Evolutionary conservation across 345 rosid genomes (phyloP), one percentile per base, ranked within the genome.

Genomic region (Euclidium syriacum): DNA sequence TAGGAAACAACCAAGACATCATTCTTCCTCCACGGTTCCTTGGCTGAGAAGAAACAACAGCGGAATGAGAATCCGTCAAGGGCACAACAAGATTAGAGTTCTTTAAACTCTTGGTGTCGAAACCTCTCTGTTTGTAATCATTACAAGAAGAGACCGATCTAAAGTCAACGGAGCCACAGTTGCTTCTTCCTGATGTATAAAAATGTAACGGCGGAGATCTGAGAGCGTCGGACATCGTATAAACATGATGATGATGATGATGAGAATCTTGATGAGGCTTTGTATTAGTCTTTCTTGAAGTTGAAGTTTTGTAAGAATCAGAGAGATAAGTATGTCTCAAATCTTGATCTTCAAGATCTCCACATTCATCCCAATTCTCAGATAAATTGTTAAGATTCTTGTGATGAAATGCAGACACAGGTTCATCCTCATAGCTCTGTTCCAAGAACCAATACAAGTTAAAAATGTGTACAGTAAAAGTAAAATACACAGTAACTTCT

Each of bases 381-480:
- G 94, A 76, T 75, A 80, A 40, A 47, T 78, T 67, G 69, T 78
- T 67, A 67, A 68, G 82, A 68, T 77, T 80, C 59, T 75, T 83
- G 18, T 64, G 87, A 60, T 76, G 78, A 63, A 76, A 78, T 25
- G 78, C 83, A 4, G 85, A 52, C 10, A 78, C 53, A 4, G 81
- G 68, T 71, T 87, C 97, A 57, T 84, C 95, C 26, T 80, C 97
- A 59, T 94, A 94, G 76, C 91, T 87, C 99, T 94, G 85, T 68
- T 67, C 47, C 62, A 41, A 58, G 16, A n/a, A 60, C 4, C 66
- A 51, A 24, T 11, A 41, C 43, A 58, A 10, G 18, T 41, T 41
- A 8, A 36, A 67, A 41, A 11, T 7, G 20, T 41, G 46, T 42
- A 35, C 1, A 52, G 15, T 15, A 3, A 12, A 5, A n/a, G n/a